Evolutionary conservation across 139 green algal genomes (phyloP).

Genomic region (Picochlorum sp.): DNA sequence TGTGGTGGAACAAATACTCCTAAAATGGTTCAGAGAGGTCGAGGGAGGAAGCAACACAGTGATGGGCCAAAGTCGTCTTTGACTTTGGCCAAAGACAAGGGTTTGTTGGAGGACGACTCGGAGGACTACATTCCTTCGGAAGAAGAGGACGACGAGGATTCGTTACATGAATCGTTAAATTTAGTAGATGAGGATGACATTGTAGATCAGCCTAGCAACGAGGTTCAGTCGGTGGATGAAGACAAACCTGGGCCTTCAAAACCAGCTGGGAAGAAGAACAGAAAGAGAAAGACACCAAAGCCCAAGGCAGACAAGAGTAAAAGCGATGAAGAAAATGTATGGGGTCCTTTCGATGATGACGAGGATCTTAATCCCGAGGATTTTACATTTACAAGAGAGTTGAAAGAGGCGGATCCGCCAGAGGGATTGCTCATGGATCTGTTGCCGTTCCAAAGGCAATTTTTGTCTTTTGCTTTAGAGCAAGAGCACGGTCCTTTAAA

Average conservation of each 20-base stretch:
- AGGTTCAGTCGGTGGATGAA: not conserved
- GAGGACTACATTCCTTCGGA: no score
- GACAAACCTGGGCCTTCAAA: slow-evolving; percentile 5
- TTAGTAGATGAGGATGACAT: slow-evolving; percentile 7
- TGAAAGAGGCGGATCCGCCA: slow-evolving; percentile 36
- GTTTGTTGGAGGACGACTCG: no score
- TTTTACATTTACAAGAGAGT: slow-evolving; percentile 23
- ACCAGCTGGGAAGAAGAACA: not conserved
- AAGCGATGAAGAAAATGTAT: slow-evolving; percentile 11
- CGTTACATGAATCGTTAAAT: no score
- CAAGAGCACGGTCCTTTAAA: slow-evolving; percentile 59
- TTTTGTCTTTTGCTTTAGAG: slow-evolving; percentile 68
- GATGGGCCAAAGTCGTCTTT: no score
- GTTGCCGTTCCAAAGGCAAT: slow-evolving; percentile 90
- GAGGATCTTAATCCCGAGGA: slow-evolving; percentile 21
- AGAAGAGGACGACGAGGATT: no score
- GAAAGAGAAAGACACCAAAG: not conserved
- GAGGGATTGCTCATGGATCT: slow-evolving; percentile 72
- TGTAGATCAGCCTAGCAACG: not conserved
- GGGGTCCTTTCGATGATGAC: slow-evolving; percentile 19
- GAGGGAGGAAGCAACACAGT: no score
- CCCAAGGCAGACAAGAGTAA: not conserved
- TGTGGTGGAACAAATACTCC: no score
- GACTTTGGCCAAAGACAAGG: no score
- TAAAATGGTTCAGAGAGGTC: no score